phyloP scores from a whole-genome alignment of 208 protist species.

The Leishmania martiniquensis region DNA sequence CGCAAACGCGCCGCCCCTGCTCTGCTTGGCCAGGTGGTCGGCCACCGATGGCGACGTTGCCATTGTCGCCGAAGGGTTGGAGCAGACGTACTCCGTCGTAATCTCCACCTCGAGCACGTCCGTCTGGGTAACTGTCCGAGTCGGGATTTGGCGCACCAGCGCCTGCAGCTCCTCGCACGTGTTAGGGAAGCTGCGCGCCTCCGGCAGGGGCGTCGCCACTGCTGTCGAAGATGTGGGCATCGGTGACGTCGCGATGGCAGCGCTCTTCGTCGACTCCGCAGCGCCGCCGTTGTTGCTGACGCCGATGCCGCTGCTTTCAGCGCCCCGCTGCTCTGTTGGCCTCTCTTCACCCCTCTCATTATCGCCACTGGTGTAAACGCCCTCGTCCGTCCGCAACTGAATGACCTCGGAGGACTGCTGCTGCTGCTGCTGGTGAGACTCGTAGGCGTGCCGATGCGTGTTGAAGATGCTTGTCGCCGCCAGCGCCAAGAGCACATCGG shows the following conservation, averaged over 20 bases:
- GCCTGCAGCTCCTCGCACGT: slow-evolving; percentile 36
- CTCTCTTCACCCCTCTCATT: not conserved
- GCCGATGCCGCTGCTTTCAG: not conserved
- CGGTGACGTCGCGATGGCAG: not conserved
- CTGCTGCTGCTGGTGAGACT: not conserved
- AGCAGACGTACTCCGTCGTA: slow-evolving; percentile 72
- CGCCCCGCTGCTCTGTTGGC: not conserved
- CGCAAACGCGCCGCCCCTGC: slow-evolving; percentile 11
- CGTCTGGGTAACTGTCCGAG: slow-evolving; percentile 53
- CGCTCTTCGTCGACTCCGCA: not conserved
- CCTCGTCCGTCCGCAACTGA: slow-evolving; percentile 1
- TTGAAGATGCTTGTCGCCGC: slow-evolving; percentile 43
- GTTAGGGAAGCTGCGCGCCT: slow-evolving; percentile 24
- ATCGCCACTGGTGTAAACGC: not conserved
- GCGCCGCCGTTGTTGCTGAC: not conserved
- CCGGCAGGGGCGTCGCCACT: not conserved
- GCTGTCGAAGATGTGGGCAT: not conserved
- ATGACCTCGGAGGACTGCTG: slow-evolving; percentile 2
- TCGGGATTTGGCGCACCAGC: slow-evolving; percentile 51
- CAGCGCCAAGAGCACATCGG: slow-evolving; percentile 73
- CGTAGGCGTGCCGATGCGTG: slow-evolving; percentile 6
- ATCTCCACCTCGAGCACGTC: slow-evolving; percentile 82
- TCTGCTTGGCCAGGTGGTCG: not conserved
- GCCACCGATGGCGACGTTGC: not conserved
- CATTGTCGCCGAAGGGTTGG: slow-evolving; percentile 25